phyloP scores from a whole-genome alignment of 2,329 filamentous ascomycete genomes.

The Pyricularia sp. region DNA sequence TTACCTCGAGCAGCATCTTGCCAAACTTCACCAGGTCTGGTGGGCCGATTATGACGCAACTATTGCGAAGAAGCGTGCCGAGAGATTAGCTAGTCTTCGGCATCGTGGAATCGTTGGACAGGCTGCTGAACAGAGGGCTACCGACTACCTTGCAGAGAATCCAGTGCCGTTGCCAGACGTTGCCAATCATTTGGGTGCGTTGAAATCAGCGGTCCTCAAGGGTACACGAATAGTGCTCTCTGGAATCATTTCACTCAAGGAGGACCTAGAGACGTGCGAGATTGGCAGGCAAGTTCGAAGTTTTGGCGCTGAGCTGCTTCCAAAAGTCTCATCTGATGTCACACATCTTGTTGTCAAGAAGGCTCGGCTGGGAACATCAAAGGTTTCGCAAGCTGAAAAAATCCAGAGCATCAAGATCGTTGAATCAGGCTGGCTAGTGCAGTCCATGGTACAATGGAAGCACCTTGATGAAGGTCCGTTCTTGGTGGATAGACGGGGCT shows the following conservation, averaged over 20 bases:
- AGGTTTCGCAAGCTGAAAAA: constrained; percentile 77
- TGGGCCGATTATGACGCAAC: constrained; percentile 72
- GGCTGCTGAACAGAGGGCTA: constrained; percentile 23
- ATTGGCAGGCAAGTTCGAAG: constrained; percentile 78
- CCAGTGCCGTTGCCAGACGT: constrained; percentile 62
- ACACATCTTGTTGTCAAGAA: constrained; percentile 69
- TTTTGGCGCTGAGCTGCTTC: constrained; percentile 64
- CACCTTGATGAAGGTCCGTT: constrained; percentile 72
- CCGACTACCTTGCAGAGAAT: constrained; percentile 31
- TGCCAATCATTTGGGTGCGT: constrained; percentile 68
- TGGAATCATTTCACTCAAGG: constrained; percentile 76
- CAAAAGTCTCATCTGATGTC: constrained; percentile 49
- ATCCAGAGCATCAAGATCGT: constrained; percentile 83
- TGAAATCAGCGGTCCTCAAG: constrained; percentile 69
- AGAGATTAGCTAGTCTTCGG: neutral
- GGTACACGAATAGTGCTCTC: constrained; percentile 79
- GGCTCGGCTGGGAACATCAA: constrained; percentile 70
- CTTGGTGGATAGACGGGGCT: constrained; percentile 64
- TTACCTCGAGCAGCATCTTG: constrained; percentile 67
- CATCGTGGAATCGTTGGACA: constrained; percentile 6
- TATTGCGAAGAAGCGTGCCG: constrained; percentile 10
- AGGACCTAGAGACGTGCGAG: constrained; percentile 72
- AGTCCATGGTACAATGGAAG: constrained; percentile 77
- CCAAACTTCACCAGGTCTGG: constrained; percentile 67
- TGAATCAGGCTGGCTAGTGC: constrained; percentile 79